Conservation (phyloP, 2,329 filamentous ascomycete genomes). For the Ceratocystiopsis brevicomis region DNA sequence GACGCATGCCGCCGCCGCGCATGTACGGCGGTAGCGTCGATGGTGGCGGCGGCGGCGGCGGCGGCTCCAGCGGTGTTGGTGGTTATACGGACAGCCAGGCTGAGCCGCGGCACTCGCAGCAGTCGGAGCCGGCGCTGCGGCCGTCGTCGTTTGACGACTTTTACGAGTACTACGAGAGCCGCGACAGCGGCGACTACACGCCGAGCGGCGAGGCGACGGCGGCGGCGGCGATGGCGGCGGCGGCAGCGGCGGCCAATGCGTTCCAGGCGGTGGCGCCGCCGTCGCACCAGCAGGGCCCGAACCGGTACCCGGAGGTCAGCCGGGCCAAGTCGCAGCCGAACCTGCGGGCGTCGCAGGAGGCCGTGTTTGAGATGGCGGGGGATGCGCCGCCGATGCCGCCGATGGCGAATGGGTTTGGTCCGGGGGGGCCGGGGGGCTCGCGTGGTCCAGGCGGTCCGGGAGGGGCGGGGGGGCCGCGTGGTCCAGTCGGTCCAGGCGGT, state of each 20-base stretch:
- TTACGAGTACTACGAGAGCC: conserved; percentile 35
- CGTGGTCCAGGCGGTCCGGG: no score
- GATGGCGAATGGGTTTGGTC: no score
- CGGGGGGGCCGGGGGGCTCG: no score
- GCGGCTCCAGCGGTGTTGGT: no score
- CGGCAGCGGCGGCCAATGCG: background rate
- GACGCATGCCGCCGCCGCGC: no score
- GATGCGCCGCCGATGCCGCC: conserved; percentile 35
- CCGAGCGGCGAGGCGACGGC: conserved; percentile 9
- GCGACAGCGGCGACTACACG: conserved; percentile 14
- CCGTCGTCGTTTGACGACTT: conserved; percentile 28
- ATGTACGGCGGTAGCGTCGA: no score
- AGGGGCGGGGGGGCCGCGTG: no score
- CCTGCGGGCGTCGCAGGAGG: conserved; percentile 42
- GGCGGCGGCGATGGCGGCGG: background rate
- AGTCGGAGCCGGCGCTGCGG: conserved; percentile 16
- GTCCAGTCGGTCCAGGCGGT: no score
- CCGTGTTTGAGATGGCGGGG: conserved; percentile 55
- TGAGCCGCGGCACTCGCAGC: conserved; percentile 7
- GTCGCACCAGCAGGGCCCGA: conserved; percentile 24
- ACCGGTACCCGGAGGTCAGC: conserved; percentile 32
- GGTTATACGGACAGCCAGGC: no score
- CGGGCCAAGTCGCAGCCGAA: conserved; percentile 51
- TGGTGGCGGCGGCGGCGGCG: no score
- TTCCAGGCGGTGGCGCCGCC: no score